Evolutionary conservation across 2,329 filamentous ascomycete genomes (phyloP), one percentile per base, ranked within the genome.

Genomic region (Zasmidium cellare): DNA sequence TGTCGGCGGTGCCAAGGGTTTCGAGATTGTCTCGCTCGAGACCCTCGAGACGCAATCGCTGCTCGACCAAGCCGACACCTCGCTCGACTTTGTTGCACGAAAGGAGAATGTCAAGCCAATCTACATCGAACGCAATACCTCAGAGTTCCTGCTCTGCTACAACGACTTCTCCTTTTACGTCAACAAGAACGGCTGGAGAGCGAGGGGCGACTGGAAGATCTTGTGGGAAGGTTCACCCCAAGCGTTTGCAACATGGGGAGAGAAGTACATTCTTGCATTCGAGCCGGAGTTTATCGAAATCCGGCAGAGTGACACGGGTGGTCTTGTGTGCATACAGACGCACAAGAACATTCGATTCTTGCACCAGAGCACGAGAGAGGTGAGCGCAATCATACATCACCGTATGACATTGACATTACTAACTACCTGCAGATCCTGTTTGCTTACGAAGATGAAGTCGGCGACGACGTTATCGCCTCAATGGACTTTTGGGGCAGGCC

Each of bases 81-180:
- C 92, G 16, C 87, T 99, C 60, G 94, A 99, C 78, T 97, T 99
- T 72, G 93, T 99, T 51, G 90, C 92, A 20, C 87, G 92, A 58
- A 94, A 94, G 73, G 93, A 97, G 76, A 91, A 91, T 69, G 67
- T 72, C 58, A 92, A 90, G 73, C 93, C 94, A 2, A 96, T 99
- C 64, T 93, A 97, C 71, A 97, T 99, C 66, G 96, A 99, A 76
- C 89, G 94, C 47, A 87, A 97, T 72, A 96, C 96, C 67, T 92
- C 93, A 73, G 94, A 99, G 72, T 99, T 99, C 81, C 76, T 99
- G 66, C 87, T 99, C 63, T 97, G 97, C 76, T 99, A 99, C 78
- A 94, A 91, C 3, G 94, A 99, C 74, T 99, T 97, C 76, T 96
- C 91, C 12, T 99, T 99, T 84, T 99, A 97, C 71, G 94, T 99